A percentile compares a stretch with the other conserved stretches of the same genome.
phyloP scores from a whole-genome alignment of 176 grass and related monocot species.

The Luzula sylvatica region DNA sequence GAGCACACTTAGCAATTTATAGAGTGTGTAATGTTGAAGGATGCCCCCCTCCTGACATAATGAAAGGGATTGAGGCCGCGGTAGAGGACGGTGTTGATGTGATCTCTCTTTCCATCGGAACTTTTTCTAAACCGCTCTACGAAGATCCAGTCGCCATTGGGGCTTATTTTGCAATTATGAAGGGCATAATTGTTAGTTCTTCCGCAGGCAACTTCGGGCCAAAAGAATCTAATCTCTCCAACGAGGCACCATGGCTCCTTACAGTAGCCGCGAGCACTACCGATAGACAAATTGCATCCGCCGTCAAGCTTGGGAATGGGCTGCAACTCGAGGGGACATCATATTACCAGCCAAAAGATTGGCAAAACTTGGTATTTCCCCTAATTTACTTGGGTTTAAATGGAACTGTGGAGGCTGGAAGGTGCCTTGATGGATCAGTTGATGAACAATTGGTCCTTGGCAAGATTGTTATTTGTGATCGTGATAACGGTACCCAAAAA shows the following conservation, averaged over 20 bases:
- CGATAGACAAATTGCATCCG: conserved; percentile 37
- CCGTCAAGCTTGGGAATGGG: conserved; percentile 42
- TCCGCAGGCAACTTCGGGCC: conserved; percentile 57
- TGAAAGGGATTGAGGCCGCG: conserved; percentile 57
- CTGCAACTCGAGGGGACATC: conserved; percentile 33
- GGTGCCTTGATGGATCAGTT: conserved; percentile 26
- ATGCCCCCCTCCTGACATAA: conserved; percentile 43
- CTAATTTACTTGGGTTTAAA: conserved; percentile 23
- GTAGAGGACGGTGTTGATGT: conserved; percentile 64
- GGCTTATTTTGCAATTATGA: conserved; percentile 36
- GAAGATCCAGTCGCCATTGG: conserved; percentile 40
- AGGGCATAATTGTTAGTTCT: conserved; percentile 51
- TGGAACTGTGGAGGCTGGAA: conserved; percentile 3
- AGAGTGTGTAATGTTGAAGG: conserved; percentile 45
- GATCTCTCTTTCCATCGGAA: conserved; percentile 53
- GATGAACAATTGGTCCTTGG: conserved; percentile 24
- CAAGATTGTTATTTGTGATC: conserved; percentile 54
- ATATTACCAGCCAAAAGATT: conserved; percentile 31
- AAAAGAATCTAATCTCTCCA: conserved; percentile 23
- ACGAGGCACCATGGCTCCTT: conserved; percentile 61
- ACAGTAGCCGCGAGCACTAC: conserved; percentile 58
- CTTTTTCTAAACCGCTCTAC: conserved; percentile 22
- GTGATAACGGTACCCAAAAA: not conserved
- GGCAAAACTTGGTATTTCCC: conserved; percentile 7
- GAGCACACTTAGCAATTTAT: conserved; percentile 61